Percentiles rank a stretch among this genome's conserved stretches.
phyloP scores from a whole-genome alignment of 1,284 basidiomycete species.

The Cutaneotrichosporon dermatis region DNA sequence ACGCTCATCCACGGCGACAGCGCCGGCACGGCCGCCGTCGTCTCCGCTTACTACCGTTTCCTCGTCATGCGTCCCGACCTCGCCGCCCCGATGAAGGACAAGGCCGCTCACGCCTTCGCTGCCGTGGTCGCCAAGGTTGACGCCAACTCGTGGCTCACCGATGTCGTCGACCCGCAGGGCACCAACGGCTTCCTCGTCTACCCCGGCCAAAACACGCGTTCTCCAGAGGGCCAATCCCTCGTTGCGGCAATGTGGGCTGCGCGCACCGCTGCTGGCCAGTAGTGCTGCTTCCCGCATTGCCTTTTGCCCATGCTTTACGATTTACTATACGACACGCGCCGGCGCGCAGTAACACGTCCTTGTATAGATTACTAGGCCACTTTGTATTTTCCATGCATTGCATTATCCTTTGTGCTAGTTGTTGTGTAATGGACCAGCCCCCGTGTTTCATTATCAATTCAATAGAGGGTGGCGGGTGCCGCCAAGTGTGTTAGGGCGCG shows the following conservation, averaged over 20 bases:
- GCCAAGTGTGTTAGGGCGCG: no score
- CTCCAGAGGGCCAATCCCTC: conserved; percentile 36
- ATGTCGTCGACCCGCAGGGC: conserved; percentile 30
- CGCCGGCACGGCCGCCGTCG: conserved; percentile 31
- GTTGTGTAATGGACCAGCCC: no score
- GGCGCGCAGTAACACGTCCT: no score
- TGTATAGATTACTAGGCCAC: no score
- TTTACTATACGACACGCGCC: no score
- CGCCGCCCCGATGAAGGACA: conserved; percentile 6
- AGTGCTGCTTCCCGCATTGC: background rate
- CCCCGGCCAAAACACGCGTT: conserved; percentile 13
- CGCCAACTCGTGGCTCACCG: conserved; percentile 24
- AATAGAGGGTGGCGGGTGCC: no score
- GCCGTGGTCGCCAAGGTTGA: conserved; percentile 28
- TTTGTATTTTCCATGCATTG: no score
- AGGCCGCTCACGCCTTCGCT: conserved; percentile 28
- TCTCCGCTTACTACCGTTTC: conserved; percentile 40
- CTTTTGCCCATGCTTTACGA: no score
- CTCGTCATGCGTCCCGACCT: conserved; percentile 13
- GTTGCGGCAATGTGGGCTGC: conserved; percentile 40
- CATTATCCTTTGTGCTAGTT: no score
- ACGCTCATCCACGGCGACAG: conserved; percentile 22
- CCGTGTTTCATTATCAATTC: no score
- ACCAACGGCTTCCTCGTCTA: conserved; percentile 26
- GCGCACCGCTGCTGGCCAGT: conserved; percentile 23